Evolutionary conservation across 225 moss, liverwort and hornwort species (phyloP).

Genomic region (Anthoceros angustus): DNA sequence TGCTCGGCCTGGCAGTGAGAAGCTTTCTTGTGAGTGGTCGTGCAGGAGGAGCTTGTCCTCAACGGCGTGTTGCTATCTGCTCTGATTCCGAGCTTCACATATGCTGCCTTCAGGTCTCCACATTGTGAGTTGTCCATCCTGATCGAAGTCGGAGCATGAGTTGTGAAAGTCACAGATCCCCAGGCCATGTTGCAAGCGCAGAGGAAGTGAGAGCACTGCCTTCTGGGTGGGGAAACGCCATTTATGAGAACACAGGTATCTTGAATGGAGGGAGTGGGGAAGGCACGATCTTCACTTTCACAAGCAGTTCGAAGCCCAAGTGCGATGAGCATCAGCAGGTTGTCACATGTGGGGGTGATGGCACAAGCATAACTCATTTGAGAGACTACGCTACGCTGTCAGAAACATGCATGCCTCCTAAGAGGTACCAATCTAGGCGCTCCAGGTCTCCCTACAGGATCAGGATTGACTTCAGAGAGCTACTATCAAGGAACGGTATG

Average conservation of each 20-base stretch:
- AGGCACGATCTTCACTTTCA: neutral
- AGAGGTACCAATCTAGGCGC: neutral
- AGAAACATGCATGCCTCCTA: neutral
- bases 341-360: neutral
- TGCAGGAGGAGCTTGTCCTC: too few relatives aligned
- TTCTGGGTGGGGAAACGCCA: neutral
- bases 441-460: neutral
- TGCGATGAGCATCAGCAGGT: neutral
- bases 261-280: conserved; percentile 2
- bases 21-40: too few relatives aligned
- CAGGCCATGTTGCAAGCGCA: too few relatives aligned
- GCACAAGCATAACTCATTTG: neutral
- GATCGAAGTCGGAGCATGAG: too few relatives aligned
- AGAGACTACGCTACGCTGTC: neutral
- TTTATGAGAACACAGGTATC: neutral
- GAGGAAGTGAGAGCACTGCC: too few relatives aligned
- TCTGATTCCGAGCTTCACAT: too few relatives aligned
- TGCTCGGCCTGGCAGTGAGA: too few relatives aligned
- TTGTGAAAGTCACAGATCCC: too few relatives aligned
- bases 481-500: neutral
- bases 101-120: too few relatives aligned
- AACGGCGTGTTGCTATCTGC: too few relatives aligned
- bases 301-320: neutral
- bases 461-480: neutral
- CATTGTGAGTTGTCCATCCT: too few relatives aligned